Conservation (phyloP, 805 yeast species). For the Vanderwaltozyma yarrowii region DNA sequence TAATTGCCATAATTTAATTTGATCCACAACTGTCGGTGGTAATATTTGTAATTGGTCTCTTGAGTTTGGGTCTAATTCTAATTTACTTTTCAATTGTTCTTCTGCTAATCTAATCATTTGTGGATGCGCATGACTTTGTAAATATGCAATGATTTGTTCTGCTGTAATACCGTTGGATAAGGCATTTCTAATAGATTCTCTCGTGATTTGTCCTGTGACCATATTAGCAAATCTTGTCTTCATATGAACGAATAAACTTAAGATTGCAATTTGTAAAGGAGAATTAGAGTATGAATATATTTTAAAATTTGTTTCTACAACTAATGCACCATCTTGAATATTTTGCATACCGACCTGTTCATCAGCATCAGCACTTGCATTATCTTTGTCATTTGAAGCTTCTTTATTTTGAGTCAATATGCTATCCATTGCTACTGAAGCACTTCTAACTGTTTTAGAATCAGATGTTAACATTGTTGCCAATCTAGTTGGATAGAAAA, state of each 20-base stretch:
- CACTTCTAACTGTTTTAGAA: conserved; percentile 56
- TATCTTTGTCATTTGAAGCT: conserved; percentile 8
- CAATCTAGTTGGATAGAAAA: conserved; percentile 83
- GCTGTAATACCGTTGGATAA: conserved; percentile 84
- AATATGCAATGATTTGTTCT: conserved; percentile 82
- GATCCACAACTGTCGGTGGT: conserved; percentile 97
- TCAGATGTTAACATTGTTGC: conserved; percentile 89
- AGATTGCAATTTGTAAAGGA: conserved; percentile 87
- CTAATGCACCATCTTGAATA: conserved; percentile 52
- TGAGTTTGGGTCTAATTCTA: conserved; percentile 43
- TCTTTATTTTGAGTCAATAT: conserved; percentile 35
- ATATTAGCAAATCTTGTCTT: conserved; percentile 79
- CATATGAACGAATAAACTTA: conserved; percentile 79
- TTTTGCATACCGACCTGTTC: conserved; percentile 20
- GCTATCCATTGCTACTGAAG: conserved; percentile 66
- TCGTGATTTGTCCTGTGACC: conserved; percentile 87
- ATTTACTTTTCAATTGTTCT: conserved; percentile 52
- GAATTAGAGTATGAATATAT: conserved; percentile 88
- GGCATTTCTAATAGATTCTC: conserved; percentile 85
- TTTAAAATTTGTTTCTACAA: conserved; percentile 89
- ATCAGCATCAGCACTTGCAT: conserved; percentile 17
- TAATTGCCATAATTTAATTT: conserved; percentile 89
- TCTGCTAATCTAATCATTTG: conserved; percentile 75
- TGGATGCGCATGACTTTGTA: conserved; percentile 88
- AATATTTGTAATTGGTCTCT: conserved; percentile 50